These are phyloP conservation scores for Pseudonitzschia multiseries DNA, from an alignment of 108 stramenopile genomes.

Conservation along the genomic window DNA sequence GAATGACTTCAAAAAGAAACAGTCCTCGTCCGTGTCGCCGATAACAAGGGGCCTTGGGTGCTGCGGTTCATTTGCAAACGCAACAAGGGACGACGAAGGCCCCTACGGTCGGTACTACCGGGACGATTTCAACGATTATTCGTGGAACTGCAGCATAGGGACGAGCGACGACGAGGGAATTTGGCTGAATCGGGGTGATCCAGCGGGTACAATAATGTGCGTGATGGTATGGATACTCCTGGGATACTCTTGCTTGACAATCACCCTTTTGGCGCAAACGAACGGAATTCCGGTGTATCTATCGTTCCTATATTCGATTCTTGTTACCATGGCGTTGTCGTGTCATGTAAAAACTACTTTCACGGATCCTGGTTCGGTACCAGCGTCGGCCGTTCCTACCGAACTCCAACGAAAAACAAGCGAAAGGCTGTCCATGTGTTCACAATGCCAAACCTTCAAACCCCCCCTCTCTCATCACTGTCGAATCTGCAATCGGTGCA, in stretches of 20 bases:
- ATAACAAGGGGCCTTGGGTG: neutral
- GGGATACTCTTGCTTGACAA: conserved; percentile 72
- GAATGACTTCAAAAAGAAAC: conserved; percentile 17
- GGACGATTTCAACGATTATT: conserved; percentile 64
- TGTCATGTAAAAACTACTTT: conserved; percentile 92
- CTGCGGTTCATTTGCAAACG: conserved; percentile 9
- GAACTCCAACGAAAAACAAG: conserved; percentile 61
- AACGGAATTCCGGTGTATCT: conserved; percentile 62
- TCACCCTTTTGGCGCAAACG: conserved; percentile 72
- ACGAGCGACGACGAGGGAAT: conserved; percentile 70
- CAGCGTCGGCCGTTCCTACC: conserved; percentile 77
- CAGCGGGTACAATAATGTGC: conserved; percentile 88
- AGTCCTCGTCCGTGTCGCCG: neutral
- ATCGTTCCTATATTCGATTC: conserved; percentile 61
- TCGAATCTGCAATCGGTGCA: conserved; percentile 96
- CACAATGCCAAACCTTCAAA: conserved; percentile 97
- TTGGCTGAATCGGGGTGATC: conserved; percentile 90
- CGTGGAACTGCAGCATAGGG: conserved; percentile 51
- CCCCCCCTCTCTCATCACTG: conserved; percentile 97
- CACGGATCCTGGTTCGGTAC: conserved; percentile 95
- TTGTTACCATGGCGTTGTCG: conserved; percentile 79
- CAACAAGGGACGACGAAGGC: conserved; percentile 8
- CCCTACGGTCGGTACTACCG: conserved; percentile 38
- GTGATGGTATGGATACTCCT: conserved; percentile 81
- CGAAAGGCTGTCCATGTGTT: conserved; percentile 76